Evolutionary conservation across 75 land plant species (phyloP).

Genomic region (Adiantum capillusveneris): DNA sequence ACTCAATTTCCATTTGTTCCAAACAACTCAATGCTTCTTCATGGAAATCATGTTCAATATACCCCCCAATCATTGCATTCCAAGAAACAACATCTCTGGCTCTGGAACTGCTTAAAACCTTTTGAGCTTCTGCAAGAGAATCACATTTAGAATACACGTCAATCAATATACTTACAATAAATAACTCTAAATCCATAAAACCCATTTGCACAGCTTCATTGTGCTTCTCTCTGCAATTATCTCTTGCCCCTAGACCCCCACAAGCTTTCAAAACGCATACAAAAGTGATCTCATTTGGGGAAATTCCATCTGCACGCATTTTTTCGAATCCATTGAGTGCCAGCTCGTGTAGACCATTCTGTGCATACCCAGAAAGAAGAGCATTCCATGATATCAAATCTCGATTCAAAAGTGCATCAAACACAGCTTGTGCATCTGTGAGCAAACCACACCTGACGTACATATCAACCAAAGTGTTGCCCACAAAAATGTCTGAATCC

Average conservation of each 20-base stretch:
- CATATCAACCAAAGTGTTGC: constrained; percentile 14
- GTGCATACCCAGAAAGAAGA: constrained; percentile 9
- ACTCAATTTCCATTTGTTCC: constrained; percentile 27
- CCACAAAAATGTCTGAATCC: constrained; percentile 11
- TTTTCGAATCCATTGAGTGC: constrained; percentile 7
- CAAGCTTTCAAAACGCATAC: constrained; percentile 15
- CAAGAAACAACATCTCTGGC: constrained; percentile 8
- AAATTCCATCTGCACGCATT: constrained; percentile 4
- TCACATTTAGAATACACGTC: constrained; percentile 2
- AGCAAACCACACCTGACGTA: constrained; percentile 11
- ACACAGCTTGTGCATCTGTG: constrained; percentile 10
- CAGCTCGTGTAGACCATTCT: constrained; percentile 4
- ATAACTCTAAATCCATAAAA: not conserved
- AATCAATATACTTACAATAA: not conserved
- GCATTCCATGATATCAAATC: constrained; percentile 20
- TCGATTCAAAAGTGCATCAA: not conserved
- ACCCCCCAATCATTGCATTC: constrained; percentile 33
- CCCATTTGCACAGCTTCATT: not conserved
- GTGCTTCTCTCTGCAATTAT: not conserved
- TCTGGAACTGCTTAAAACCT: not conserved
- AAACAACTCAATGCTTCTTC: constrained; percentile 19
- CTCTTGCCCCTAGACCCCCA: not conserved
- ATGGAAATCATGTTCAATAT: constrained; percentile 17
- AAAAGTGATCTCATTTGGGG: constrained; percentile 11
- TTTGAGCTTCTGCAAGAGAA: not conserved